phyloP scores from a whole-genome alignment of 352 stramenopile genomes.

The Phytophthora meadii region DNA sequence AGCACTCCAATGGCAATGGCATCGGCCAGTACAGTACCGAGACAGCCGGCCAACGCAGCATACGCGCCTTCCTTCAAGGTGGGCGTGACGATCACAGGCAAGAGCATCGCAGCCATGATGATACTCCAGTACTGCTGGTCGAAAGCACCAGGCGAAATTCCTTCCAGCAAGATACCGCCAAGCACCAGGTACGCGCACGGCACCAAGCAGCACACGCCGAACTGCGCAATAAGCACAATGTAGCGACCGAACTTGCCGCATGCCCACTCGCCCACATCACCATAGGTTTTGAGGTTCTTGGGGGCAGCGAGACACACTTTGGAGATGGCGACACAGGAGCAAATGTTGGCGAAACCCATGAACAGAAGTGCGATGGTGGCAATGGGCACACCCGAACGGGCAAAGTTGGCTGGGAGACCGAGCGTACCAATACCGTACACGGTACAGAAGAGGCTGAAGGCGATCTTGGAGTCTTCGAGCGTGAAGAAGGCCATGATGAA shows the following conservation, averaged over 20 bases:
- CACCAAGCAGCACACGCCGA: slow-evolving; percentile 61
- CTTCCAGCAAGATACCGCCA: slow-evolving; percentile 57
- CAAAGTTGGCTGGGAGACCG: slow-evolving; percentile 68
- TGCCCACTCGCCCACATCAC: slow-evolving; percentile 69
- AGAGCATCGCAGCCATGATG: slow-evolving; percentile 59
- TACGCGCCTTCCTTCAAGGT: slow-evolving; percentile 68
- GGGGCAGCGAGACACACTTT: slow-evolving; percentile 68
- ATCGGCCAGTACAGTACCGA: slow-evolving; percentile 65
- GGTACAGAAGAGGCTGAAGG: slow-evolving; percentile 70
- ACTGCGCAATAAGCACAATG: slow-evolving; percentile 60
- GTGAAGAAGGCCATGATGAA: slow-evolving; percentile 61
- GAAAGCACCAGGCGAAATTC: slow-evolving; percentile 57
- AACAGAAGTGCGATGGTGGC: slow-evolving; percentile 58
- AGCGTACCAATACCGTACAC: slow-evolving; percentile 76
- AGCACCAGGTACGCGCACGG: slow-evolving; percentile 70
- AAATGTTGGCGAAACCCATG: slow-evolving; percentile 73
- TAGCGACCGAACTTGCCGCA: slow-evolving; percentile 54
- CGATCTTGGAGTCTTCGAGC: slow-evolving; percentile 64
- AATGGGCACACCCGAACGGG: slow-evolving; percentile 52
- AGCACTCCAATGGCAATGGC: slow-evolving; percentile 55
- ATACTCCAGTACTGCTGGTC: slow-evolving; percentile 63
- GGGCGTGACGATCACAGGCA: slow-evolving; percentile 63
- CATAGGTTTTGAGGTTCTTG: slow-evolving; percentile 65
- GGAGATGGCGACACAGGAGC: slow-evolving; percentile 59
- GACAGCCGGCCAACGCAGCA: slow-evolving; percentile 59